Evolutionary conservation across 2,329 filamentous ascomycete genomes (phyloP), one percentile per base, ranked within the genome.

Genomic region (Penicillium sp.): DNA sequence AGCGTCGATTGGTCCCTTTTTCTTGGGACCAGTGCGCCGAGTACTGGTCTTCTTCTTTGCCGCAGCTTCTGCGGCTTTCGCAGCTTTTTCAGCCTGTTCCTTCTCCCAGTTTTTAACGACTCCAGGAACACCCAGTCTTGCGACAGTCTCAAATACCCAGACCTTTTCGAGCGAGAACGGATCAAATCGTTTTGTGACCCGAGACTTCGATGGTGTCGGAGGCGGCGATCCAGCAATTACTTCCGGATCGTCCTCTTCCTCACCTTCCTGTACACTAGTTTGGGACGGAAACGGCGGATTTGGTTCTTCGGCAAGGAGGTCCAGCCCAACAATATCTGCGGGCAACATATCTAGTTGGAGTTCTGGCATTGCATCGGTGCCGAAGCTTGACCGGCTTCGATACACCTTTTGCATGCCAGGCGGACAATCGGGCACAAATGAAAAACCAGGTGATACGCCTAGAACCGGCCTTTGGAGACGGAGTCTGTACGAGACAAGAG

Each of bases 331-430:
- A 16, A 97, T 80, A 31, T 89, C 82, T 2, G 85, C 80, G 0
- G 94, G 94, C 5, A 87, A 78, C 66, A 89, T 95, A 2, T 89
- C 86, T 23, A 97, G 74, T 7, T 93, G 86, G 10, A 97, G 71
- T 69, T 97, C 93, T 2, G 86, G 80, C 5, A 86, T 84, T 1
- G 82, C 85, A 67, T 95, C 93, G 0, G 88, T 92, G 50, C 83
- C 86, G 41, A 84, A 82, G 71, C 95, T 91, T 6, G 78, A 78
- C 55, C 93, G 81, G 46, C 81, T 83, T 5, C 81, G 86, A 50
- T 86, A 85, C 9, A 97, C 85, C 1, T 80, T 82, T 52, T 82
- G 82, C 23, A 96, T 79, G 15, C 90, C 72, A 6, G 54, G 77
- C 66, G 68, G 85, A 74, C 52, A 77, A 70, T 63, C 80, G 57